phyloP scores from a whole-genome alignment of 805 yeast genomes.

The Jamesozyma rosinii region DNA sequence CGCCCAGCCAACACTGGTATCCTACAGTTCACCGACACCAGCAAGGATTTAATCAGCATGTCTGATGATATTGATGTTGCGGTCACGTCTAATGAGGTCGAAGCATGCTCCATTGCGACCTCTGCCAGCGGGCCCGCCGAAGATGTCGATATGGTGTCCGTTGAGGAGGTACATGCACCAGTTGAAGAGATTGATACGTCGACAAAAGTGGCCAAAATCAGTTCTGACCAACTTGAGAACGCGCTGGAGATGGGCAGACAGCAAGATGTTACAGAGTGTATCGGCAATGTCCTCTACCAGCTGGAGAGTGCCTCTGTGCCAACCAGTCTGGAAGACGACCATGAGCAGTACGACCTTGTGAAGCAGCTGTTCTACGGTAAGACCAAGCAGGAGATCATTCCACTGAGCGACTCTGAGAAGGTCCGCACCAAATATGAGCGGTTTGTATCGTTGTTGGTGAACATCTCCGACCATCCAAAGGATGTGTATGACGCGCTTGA shows the following conservation, averaged over 20 bases:
- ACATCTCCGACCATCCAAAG: conserved; percentile 80
- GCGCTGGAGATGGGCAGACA: conserved; percentile 80
- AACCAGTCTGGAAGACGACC: conserved; percentile 50
- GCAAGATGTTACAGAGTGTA: conserved; percentile 96
- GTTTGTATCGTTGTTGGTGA: conserved; percentile 72
- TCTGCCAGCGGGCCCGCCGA: neutral
- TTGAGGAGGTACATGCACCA: neutral
- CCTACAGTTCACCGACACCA: neutral
- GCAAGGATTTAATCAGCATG: neutral
- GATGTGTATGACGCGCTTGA: conserved; percentile 88
- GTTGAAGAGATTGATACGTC: conserved; percentile 10
- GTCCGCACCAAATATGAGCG: conserved; percentile 56
- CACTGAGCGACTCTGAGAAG: conserved; percentile 31
- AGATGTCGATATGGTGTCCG: neutral
- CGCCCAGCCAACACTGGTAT: neutral
- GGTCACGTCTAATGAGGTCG: neutral
- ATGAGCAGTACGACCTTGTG: conserved; percentile 75
- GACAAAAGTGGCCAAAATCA: conserved; percentile 28
- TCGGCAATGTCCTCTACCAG: conserved; percentile 85
- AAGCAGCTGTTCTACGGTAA: conserved; percentile 79
- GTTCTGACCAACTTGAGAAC: conserved; percentile 58
- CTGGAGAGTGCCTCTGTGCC: conserved; percentile 82
- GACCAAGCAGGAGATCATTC: conserved; percentile 66
- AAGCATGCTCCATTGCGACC: neutral
- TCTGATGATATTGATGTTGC: neutral